Evolutionary conservation across 768 basidiomycete genomes (phyloP).

Genomic region (Lenzites betulinus): DNA sequence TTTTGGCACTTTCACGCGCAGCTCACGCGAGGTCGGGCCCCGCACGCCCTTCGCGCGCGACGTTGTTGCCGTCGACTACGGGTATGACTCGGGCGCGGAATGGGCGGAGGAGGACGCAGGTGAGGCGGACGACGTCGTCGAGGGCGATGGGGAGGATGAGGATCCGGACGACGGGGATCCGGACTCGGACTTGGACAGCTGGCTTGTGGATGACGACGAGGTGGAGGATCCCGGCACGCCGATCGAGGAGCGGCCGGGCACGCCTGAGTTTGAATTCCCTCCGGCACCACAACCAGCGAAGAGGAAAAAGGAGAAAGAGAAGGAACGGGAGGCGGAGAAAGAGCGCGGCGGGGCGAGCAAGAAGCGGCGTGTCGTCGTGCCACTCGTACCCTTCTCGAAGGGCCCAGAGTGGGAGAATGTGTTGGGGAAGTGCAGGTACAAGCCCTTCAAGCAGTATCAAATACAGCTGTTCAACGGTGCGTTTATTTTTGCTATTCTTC

Average conservation of each 20-base stretch:
- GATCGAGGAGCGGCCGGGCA: conserved; percentile 42
- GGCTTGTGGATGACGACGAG: conserved; percentile 78
- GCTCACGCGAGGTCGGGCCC: conserved; percentile 75
- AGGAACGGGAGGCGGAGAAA: not conserved
- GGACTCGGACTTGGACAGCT: conserved; percentile 78
- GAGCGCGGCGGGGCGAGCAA: conserved; percentile 54
- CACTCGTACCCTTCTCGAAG: conserved; percentile 77
- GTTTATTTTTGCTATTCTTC: conserved; percentile 18
- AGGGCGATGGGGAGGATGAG: conserved; percentile 59
- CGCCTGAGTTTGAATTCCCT: conserved; percentile 25
- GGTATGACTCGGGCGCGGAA: conserved; percentile 92
- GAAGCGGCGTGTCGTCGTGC: conserved; percentile 76
- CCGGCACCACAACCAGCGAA: conserved; percentile 41
- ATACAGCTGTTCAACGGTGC: conserved; percentile 86
- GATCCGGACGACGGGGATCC: conserved; percentile 62
- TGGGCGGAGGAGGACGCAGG: conserved; percentile 88
- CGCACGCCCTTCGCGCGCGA: conserved; percentile 85
- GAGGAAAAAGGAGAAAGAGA: conserved; percentile 59
- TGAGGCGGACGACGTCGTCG: conserved; percentile 76
- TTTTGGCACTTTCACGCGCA: conserved; percentile 91
- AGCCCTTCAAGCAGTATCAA: conserved; percentile 70
- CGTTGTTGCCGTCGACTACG: conserved; percentile 77
- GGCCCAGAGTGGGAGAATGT: conserved; percentile 81
- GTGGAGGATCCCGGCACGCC: conserved; percentile 43
- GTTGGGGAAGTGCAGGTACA: conserved; percentile 67